Base-by-base conservation (phyloP, 169 alveolate genomes). In the Plasmodium vinckei region DNA sequence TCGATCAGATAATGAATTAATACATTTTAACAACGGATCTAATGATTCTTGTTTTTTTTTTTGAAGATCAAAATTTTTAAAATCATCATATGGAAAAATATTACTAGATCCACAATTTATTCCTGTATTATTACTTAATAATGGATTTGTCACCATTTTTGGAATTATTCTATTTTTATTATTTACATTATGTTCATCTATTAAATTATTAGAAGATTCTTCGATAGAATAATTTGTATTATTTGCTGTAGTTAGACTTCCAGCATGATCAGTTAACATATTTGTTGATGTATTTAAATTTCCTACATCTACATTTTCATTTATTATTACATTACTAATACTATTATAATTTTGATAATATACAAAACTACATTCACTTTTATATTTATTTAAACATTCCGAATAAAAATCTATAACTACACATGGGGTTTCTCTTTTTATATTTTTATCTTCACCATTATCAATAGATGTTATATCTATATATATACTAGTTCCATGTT, bases 1-100 rank as follows among this genome's bases (percentile, higher is more conserved):
- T 15, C 96, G 60, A 70, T 94, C 96, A 6, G 96, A 89, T 13
- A 94, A 87, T 9, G 96, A 94, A 65, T 92, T 90, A 39, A 94
- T 94, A 39, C 96, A 94, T 59, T 89, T 59, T 56, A 94, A 75
- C 53, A 94, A 57, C 1, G 96, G 96, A 63, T 94, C 95, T 72
- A 92, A 87, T 13, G 95, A 94, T 46, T 93, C 93, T 63, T 87
- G 91, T 68, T 92, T 92, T 46, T 89, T 64, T 94, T 94, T 92
- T 88, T 87, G 88, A 46, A 92, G 94, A 71, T 94, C 92, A 42
- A 59, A 87, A 88, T 53, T 87, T 93, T 61, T 73, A 23, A 25
- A 65, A 71, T 70, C 79, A 27, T 67, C 87, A 42, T 73, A 33
- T 27, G 71, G 72, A 42, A 51, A 12, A 25, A 49, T 59, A 67